phyloP scores from a whole-genome alignment of 2,329 filamentous ascomycete genomes.

The Cercospora citrullina region DNA sequence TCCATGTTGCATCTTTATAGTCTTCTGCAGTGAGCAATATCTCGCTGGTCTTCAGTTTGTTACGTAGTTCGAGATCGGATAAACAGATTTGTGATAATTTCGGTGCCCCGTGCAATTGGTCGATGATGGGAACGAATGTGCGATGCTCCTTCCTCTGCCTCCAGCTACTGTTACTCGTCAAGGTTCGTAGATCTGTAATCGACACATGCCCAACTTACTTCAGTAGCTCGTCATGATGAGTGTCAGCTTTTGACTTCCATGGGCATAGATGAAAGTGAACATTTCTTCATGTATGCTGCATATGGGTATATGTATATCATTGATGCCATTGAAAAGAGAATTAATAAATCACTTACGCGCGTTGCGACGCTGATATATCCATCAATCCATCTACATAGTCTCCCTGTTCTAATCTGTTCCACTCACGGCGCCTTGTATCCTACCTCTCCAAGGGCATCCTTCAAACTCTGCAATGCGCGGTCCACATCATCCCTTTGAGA shows the following conservation, averaged over 20 bases:
- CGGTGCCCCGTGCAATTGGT: neutral
- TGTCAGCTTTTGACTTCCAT: neutral
- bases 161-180: neutral
- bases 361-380: neutral
- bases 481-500: conserved; percentile 78
- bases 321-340: neutral
- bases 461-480: conserved; percentile 75
- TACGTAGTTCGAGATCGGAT: neutral
- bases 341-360: neutral
- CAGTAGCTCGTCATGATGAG: neutral
- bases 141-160: neutral
- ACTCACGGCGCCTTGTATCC: conserved; percentile 54
- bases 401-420: neutral
- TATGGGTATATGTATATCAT: conserved; percentile 1
- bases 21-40: neutral
- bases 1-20: too few relatives aligned
- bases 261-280: neutral
- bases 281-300: neutral
- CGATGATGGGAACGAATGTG: neutral
- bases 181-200: neutral
- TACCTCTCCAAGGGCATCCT: conserved; percentile 71
- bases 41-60: neutral
- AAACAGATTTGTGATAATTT: neutral
- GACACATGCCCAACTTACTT: neutral
- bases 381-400: neutral